Evolutionary conservation across 2,329 filamentous ascomycete genomes (phyloP), one percentile per base, ranked within the genome.

Genomic region (Microsporum ferrugineum): DNA sequence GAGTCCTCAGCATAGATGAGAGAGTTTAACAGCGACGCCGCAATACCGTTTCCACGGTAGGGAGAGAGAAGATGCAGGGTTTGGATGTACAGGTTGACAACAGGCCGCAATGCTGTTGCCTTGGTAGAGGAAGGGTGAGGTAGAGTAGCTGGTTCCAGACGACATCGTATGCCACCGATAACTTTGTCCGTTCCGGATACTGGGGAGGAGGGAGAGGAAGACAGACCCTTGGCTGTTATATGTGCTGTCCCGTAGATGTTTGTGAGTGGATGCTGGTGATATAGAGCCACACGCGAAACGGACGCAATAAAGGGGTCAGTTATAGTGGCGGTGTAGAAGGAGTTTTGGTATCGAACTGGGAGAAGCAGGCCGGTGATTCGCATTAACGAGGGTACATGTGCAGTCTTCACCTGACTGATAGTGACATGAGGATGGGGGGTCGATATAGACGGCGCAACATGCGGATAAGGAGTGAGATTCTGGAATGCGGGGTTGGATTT

Each of bases 311-410:
- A 70, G 1, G 78, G 75, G 61, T 85, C 82, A 1, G 79, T 77
- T 68, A 85, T 76, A 45, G 79, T 83, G 62, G 83, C 81, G 23
- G 77, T 79, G 74, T 83, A 87, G 76, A 86, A 86, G 17, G 76
- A 78, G 55, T 80, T 77, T 2, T 82, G 79, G 68, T 87, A 87
- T 59, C 81, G 78, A 61, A 86, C 81, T 5, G 84, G 84, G 1
- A 87, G 76, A 1, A 84, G 77, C 3, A 84, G 72, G 60, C 78
- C 75, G 58, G 81, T 84, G 34, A 86, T 79, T 17, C 80, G 80
- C 66, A 79, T 81, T 69, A 85, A 77, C 5, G 79, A 78, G 23
- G 79, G 77, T 41, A 86, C 75, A 67, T 83, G 79, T 29, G 76
- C 75, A 39, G 77, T 75, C n/a, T 76, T 78, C 58, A 84, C 75